These are phyloP conservation scores for Exophiala aquamarina DNA, from an alignment of 2,329 filamentous ascomycete genomes.

Conservation along the genomic window DNA sequence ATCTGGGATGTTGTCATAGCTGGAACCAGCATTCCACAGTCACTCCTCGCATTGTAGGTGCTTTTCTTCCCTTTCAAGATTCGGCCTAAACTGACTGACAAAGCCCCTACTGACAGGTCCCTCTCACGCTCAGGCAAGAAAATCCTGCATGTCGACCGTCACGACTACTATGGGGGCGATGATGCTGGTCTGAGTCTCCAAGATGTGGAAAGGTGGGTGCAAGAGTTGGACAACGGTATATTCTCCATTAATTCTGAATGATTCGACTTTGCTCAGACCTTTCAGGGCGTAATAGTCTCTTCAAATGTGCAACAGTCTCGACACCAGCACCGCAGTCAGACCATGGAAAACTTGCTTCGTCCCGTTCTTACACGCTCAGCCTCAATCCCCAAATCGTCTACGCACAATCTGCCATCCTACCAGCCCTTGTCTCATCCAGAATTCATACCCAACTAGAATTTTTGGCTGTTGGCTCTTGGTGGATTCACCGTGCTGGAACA, in stretches of 20 bases:
- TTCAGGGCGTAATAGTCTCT: constrained; percentile 31
- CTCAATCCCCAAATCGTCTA: constrained; percentile 87
- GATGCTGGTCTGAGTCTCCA: constrained; percentile 84
- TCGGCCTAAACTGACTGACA: constrained; percentile 66
- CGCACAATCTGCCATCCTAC: constrained; percentile 73
- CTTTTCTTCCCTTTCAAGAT: constrained; percentile 8
- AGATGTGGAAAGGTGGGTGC: constrained; percentile 75
- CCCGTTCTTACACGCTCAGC: constrained; percentile 78
- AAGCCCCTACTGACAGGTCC: constrained; percentile 63
- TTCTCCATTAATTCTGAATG: not conserved
- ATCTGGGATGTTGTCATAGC: constrained; percentile 78
- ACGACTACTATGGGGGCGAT: constrained; percentile 81
- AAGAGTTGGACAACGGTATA: constrained; percentile 43
- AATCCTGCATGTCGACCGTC: constrained; percentile 83
- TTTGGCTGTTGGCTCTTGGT: constrained; percentile 89
- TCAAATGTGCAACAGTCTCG: constrained; percentile 40
- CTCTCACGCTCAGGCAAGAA: constrained; percentile 90
- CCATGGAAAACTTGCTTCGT: constrained; percentile 51
- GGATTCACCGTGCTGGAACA: constrained; percentile 57
- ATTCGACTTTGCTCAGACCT: constrained; percentile 2
- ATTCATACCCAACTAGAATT: constrained; percentile 91
- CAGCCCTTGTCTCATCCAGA: constrained; percentile 81
- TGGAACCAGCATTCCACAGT: constrained; percentile 76
- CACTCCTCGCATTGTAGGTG: constrained; percentile 72
- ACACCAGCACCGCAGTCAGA: constrained; percentile 30